A percentile compares a stretch with the other conserved stretches of the same genome.
These are phyloP conservation scores for Yarrowia osloensis DNA, from an alignment of 805 yeast species.

Conservation along the genomic window DNA sequence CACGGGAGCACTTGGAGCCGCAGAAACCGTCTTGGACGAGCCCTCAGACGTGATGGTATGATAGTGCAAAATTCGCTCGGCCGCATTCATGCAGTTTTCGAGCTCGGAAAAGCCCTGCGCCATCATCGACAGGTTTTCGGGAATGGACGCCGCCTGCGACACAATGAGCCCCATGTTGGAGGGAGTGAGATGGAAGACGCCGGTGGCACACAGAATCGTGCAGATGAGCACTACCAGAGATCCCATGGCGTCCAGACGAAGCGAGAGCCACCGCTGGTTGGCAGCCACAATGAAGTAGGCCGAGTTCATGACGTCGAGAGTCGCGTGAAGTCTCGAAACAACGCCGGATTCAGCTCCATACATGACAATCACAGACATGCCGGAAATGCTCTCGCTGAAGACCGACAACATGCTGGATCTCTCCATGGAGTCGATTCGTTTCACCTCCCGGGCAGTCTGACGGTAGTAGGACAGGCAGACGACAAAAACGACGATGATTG, in stretches of 20 bases:
- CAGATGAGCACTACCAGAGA: conserved; percentile 54
- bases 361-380: conserved; percentile 64
- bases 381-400: conserved; percentile 69
- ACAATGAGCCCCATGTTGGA: conserved; percentile 69
- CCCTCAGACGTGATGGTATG: conserved; percentile 65
- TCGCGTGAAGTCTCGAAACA: conserved; percentile 48
- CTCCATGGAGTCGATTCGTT: conserved; percentile 70
- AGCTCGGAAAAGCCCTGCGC: conserved; percentile 67
- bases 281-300: conserved; percentile 65
- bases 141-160: conserved; percentile 58
- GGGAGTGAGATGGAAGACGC: conserved; percentile 60
- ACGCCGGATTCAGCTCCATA: conserved; percentile 54
- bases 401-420: conserved; percentile 70
- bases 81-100: conserved; percentile 77
- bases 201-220: conserved; percentile 58
- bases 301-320: conserved; percentile 64
- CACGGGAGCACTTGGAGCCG: conserved; percentile 41
- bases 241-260: conserved; percentile 60
- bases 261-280: conserved; percentile 71
- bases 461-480: conserved; percentile 58
- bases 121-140: conserved; percentile 59
- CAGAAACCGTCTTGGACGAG: conserved; percentile 52
- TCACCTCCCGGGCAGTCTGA: conserved; percentile 72
- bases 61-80: conserved; percentile 68
- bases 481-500: conserved; percentile 50